Base-by-base conservation (phyloP, 2,329 filamentous ascomycete genomes). In the Xylaria sp. region DNA sequence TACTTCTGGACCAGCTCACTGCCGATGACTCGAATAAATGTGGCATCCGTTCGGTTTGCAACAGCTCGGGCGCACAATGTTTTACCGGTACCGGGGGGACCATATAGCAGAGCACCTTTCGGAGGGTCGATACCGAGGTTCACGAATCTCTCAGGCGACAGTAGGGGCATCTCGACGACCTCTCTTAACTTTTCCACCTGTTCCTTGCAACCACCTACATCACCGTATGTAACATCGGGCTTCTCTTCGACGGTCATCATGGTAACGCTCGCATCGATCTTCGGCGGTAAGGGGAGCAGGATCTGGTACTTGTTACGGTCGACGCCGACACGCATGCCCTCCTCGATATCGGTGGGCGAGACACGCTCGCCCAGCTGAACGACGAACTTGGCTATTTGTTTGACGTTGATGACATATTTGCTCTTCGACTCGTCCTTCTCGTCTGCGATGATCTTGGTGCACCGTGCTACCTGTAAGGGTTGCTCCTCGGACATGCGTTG, bases 191-290 rank as follows among this genome's bases (percentile, higher is more conserved):
- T 99, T 87, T 99, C 96, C 50, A 99, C 97, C 84, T 99, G 96
- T 83, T 99, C 96, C 84, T 99, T 99, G 89, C 94, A 98, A 66
- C 96, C 96, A 83, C 96, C 96, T 50, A 99, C 95, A 85, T 99
- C 96, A 76, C 96, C 96, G 77, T 99, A 99, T 72, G 96, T 99
- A 71, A 99, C 96, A 81, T 99, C 96, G 18, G 96, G 96, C 87
- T 99, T 99, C 85, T 99, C 96, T 85, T 99, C 96, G 73, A 99
- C 96, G 60, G 96, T 98, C 96, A 99, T 99, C 96, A 99, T 99
- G 48, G 96, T 99, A 74, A 99, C 96, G 76, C 93, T 97, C 63
- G 96, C 95, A 79, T 99, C 96, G 84, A 99, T 99, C 88, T 98
- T 99, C 44, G 96, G 96, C 52, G 96, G 96, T 64, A 99, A 85